Percentiles rank a stretch among this genome's conserved stretches.
These are phyloP conservation scores for Schizochytrium sp. DNA, from an alignment of 108 stramenopile species.

Conservation along the genomic window DNA sequence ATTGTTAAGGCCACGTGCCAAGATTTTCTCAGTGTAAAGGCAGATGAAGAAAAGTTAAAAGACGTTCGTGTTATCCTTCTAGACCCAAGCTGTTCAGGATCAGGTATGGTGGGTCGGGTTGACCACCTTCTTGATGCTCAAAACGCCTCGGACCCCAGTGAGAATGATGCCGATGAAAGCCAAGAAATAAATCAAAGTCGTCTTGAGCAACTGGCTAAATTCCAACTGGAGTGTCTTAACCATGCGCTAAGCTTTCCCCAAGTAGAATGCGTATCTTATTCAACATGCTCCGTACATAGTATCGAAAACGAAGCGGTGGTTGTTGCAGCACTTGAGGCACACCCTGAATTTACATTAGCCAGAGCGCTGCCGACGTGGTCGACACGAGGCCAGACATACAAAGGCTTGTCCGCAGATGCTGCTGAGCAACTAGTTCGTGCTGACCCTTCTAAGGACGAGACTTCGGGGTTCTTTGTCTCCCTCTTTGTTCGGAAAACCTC, in stretches of 20 bases:
- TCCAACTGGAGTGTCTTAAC: conserved; percentile 87
- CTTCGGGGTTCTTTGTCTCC: conserved; percentile 97
- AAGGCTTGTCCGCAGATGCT: conserved; percentile 80
- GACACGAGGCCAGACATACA: conserved; percentile 75
- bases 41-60: conserved; percentile 72
- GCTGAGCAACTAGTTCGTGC: conserved; percentile 86
- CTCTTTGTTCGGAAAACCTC: conserved; percentile 81
- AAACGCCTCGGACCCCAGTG: not conserved
- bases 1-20: conserved; percentile 74
- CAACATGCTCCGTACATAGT: conserved; percentile 94
- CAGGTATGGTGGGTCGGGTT: conserved; percentile 87
- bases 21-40: conserved; percentile 88
- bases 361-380: conserved; percentile 85
- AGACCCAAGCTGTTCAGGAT: conserved; percentile 98
- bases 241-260: conserved; percentile 88
- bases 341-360: conserved; percentile 80
- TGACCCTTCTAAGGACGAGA: conserved; percentile 88
- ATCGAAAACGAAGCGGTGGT: conserved; percentile 96
- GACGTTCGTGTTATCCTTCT: conserved; percentile 87
- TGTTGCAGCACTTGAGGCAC: conserved; percentile 76
- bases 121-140: conserved; percentile 71
- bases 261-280: conserved; percentile 93
- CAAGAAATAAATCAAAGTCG: conserved; percentile 71
- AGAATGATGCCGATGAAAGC: conserved; percentile 64
- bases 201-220: conserved; percentile 83